A percentile compares a stretch with the other conserved stretches of the same genome.
Conservation (phyloP, 2,329 filamentous ascomycete genomes). For the Cytospora chrysosperma region DNA sequence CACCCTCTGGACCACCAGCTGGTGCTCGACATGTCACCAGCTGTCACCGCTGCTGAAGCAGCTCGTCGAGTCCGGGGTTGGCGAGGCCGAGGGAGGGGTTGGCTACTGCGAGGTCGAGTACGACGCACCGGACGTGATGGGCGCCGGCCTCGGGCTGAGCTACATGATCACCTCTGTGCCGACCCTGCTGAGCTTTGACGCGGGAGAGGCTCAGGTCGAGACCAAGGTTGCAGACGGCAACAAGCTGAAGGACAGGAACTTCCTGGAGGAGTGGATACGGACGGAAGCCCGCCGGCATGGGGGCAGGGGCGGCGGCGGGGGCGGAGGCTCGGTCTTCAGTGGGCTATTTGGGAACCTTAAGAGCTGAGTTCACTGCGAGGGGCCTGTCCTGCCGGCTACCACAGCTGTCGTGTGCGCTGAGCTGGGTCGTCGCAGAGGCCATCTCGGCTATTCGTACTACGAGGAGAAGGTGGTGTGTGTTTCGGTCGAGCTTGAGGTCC, state of each 20-base stretch:
- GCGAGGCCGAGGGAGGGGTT: slow-evolving; percentile 56
- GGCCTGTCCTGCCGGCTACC: no score
- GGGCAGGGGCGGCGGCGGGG: slow-evolving; percentile 13
- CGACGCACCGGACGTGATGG: slow-evolving; percentile 58
- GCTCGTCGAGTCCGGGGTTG: slow-evolving; percentile 51
- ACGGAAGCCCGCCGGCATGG: slow-evolving; percentile 25
- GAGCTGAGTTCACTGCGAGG: slow-evolving; percentile 16
- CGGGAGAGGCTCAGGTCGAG: slow-evolving; percentile 49
- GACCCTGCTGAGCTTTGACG: slow-evolving; percentile 57
- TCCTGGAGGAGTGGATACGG: slow-evolving; percentile 25
- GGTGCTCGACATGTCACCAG: slow-evolving; percentile 53
- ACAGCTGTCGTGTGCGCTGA: no score
- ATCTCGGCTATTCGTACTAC: no score
- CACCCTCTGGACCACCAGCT: slow-evolving; percentile 60
- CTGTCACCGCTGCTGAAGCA: slow-evolving; percentile 49
- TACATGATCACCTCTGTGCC: slow-evolving; percentile 61
- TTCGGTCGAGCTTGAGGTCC: background rate
- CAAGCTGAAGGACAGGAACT: slow-evolving; percentile 35
- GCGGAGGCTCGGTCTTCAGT: slow-evolving; percentile 26
- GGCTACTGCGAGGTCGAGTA: slow-evolving; percentile 55
- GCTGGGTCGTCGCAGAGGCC: no score
- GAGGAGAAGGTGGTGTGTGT: background rate
- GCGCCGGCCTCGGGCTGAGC: slow-evolving; percentile 45
- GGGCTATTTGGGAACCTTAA: slow-evolving; percentile 34
- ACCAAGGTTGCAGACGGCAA: slow-evolving; percentile 51